phyloP scores from a whole-genome alignment of 2,329 filamentous ascomycete genomes.

The Delphinella strobiligena region DNA sequence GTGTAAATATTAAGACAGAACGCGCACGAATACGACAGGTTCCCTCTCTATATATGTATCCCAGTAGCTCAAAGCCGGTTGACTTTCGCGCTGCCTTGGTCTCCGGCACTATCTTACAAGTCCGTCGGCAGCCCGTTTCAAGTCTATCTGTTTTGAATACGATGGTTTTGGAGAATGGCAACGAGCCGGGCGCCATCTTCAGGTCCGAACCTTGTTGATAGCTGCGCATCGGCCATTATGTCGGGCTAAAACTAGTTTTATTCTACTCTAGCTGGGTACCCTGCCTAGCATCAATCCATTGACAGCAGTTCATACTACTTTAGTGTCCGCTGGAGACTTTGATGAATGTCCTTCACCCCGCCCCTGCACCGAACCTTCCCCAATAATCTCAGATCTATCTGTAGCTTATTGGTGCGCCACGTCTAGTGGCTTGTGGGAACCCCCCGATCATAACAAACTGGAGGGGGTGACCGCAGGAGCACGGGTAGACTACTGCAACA shows the following conservation, averaged over 20 bases:
- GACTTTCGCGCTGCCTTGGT: neutral
- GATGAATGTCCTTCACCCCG: neutral
- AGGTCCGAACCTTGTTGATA: neutral
- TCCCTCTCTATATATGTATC: neutral
- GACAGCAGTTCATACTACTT: neutral
- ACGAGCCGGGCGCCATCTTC: neutral
- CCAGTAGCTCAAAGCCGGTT: neutral
- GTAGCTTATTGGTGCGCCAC: neutral
- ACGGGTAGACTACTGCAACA: neutral
- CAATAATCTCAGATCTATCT: neutral
- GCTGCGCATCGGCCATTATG: neutral
- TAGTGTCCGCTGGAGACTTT: neutral
- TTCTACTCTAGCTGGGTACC: too few species aligned
- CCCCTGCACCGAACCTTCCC: neutral
- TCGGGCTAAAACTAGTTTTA: neutral
- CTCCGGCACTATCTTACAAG: neutral
- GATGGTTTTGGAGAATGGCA: neutral
- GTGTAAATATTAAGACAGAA: neutral
- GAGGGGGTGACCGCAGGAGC: neutral
- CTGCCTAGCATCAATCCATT: too few species aligned
- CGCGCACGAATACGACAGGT: neutral
- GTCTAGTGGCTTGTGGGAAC: neutral
- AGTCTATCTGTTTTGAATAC: neutral
- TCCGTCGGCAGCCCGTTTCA: neutral
- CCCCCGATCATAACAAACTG: neutral